Conservation (phyloP, 2,329 filamentous ascomycete genomes). For the Pseudocercospora pini-densiflorae region DNA sequence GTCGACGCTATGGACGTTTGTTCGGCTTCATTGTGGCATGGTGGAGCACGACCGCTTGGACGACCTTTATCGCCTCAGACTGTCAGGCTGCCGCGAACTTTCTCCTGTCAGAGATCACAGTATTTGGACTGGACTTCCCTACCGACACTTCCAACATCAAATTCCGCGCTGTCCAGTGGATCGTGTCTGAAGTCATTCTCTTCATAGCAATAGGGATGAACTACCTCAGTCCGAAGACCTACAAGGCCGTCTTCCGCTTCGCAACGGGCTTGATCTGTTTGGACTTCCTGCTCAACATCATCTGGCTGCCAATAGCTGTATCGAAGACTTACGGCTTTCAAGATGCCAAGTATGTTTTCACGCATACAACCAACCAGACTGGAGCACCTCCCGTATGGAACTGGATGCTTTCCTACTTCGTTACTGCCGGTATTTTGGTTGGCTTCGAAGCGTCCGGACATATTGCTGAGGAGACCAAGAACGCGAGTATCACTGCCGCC, state of each 20-base stretch:
- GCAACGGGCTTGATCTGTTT: conserved; percentile 58
- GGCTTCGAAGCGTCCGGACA: conserved; percentile 66
- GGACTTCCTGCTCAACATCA: conserved; percentile 64
- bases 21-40: conserved; percentile 66
- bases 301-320: conserved; percentile 64
- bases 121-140: conserved; percentile 61
- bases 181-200: conserved; percentile 52
- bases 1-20: conserved; percentile 59
- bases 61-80: conserved; percentile 48
- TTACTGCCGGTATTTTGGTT: conserved; percentile 64
- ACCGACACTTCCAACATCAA: conserved; percentile 58
- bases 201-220: conserved; percentile 48
- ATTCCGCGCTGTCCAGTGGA: conserved; percentile 66
- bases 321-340: conserved; percentile 62
- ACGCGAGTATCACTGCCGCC: conserved; percentile 60
- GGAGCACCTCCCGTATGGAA: conserved; percentile 61
- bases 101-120: conserved; percentile 56
- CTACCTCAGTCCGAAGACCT: conserved; percentile 46
- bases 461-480: conserved; percentile 65
- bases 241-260: conserved; percentile 57
- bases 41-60: conserved; percentile 68
- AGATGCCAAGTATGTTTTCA: conserved; percentile 63
- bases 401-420: conserved; percentile 66
- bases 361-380: conserved; percentile 61
- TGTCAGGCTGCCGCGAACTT: conserved; percentile 46